phyloP scores from a whole-genome alignment of 2,329 filamentous ascomycete species.

The Ophiostoma sp. region DNA sequence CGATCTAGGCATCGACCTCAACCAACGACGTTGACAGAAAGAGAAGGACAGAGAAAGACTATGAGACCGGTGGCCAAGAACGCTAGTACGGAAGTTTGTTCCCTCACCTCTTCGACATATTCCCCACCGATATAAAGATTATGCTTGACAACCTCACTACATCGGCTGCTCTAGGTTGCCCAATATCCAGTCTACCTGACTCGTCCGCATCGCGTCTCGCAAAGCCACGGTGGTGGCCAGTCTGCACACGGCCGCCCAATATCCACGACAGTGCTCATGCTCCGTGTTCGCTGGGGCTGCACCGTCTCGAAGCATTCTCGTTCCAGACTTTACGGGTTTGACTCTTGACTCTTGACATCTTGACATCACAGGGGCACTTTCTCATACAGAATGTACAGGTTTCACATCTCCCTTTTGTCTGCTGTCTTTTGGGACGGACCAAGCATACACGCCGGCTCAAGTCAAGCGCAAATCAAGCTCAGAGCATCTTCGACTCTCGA shows the following conservation, averaged over 20 bases:
- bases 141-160: conserved; percentile 13
- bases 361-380: conserved; percentile 13
- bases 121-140: neutral
- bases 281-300: neutral
- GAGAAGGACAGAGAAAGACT: neutral
- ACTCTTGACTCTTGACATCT: conserved; percentile 6
- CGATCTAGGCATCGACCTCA: conserved; percentile 48
- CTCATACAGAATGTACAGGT: conserved; percentile 21
- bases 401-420: neutral
- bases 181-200: neutral
- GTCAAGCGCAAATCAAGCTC: neutral
- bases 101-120: neutral
- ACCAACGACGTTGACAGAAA: conserved; percentile 3
- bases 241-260: too few relatives aligned
- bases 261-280: too few relatives aligned
- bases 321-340: conserved; percentile 13
- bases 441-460: neutral
- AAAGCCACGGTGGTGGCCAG: too few relatives aligned
- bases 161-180: conserved; percentile 12
- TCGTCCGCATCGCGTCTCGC: neutral
- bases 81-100: neutral
- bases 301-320: conserved; percentile 3
- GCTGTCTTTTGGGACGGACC: neutral
- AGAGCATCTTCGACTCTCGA: neutral
- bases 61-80: neutral